Evolutionary conservation across 805 yeast genomes (phyloP).

Genomic region (Lachancea meyersii): DNA sequence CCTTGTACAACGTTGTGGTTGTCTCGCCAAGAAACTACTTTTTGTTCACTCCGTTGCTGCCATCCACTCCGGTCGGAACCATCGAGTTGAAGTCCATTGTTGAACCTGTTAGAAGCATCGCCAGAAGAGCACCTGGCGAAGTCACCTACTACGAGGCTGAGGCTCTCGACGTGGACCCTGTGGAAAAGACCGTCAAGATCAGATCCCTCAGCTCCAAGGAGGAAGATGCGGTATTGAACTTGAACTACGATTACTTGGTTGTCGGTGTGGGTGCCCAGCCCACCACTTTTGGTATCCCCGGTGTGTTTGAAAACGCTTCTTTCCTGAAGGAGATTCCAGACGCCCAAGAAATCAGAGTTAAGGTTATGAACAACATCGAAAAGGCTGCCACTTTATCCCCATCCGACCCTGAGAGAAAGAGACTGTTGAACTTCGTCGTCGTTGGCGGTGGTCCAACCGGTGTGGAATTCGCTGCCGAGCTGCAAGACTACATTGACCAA

Average conservation of each 20-base stretch:
- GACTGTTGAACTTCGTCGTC: conserved; percentile 81
- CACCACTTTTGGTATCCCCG: conserved; percentile 91
- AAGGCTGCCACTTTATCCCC: conserved; percentile 76
- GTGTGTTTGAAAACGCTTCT: conserved; percentile 82
- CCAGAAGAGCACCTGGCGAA: conserved; percentile 72
- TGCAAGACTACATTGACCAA: conserved; percentile 89
- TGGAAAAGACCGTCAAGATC: conserved; percentile 55
- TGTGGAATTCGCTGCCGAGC: conserved; percentile 94
- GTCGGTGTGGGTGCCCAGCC: conserved; percentile 95
- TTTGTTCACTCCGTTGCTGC: conserved; percentile 90
- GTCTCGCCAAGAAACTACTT: conserved; percentile 94
- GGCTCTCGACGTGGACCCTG: conserved; percentile 77
- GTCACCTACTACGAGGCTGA: conserved; percentile 85
- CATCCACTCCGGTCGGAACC: conserved; percentile 93
- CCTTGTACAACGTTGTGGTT: conserved; percentile 80
- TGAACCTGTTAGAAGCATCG: conserved; percentile 85
- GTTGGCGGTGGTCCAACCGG: conserved; percentile 99
- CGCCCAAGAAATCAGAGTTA: conserved; percentile 74
- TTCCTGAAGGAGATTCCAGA: conserved; percentile 88
- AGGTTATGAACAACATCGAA: conserved; percentile 82
- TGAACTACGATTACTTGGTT: conserved; percentile 73
- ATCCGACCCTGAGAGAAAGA: conserved; percentile 68
- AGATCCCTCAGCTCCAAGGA: conserved; percentile 45
- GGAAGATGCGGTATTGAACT: conserved; percentile 41
- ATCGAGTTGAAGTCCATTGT: conserved; percentile 84